Evolutionary conservation across 1,139 yeast genomes (phyloP).

Genomic region (Candida sanyaensis): DNA sequence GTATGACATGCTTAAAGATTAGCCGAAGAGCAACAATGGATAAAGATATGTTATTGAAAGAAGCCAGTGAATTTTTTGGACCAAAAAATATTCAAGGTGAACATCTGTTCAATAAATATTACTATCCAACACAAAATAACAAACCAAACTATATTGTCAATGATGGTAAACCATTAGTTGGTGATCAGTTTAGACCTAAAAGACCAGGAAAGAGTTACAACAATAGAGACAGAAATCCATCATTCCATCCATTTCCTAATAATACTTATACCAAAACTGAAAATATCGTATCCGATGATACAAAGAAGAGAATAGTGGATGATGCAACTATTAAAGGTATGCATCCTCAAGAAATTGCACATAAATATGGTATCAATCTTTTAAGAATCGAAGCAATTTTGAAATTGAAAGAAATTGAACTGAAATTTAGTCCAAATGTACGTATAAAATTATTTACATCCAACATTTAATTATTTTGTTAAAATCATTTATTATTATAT

Average conservation of each 20-base stretch:
- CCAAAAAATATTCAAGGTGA: conserved; percentile 85
- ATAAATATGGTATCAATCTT: conserved; percentile 75
- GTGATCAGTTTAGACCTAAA: conserved; percentile 8
- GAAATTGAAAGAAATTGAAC: conserved; percentile 65
- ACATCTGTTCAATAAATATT: conserved; percentile 74
- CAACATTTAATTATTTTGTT: not conserved
- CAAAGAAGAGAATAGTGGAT: conserved; percentile 59
- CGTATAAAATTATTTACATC: conserved; percentile 30
- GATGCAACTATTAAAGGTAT: conserved; percentile 55
- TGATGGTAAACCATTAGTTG: conserved; percentile 44
- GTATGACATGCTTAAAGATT: conserved; percentile 6
- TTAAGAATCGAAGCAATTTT: conserved; percentile 87
- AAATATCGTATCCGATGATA: conserved; percentile 53
- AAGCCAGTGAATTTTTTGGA: conserved; percentile 57
- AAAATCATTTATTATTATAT: conserved; percentile 7
- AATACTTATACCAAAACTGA: conserved; percentile 74
- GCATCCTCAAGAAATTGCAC: conserved; percentile 74
- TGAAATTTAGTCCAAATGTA: conserved; percentile 60
- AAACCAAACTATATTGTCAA: conserved; percentile 75
- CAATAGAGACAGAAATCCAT: conserved; percentile 27
- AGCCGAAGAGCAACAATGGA: conserved; percentile 11
- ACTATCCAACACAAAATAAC: conserved; percentile 70
- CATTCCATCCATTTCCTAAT: conserved; percentile 75
- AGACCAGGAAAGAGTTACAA: conserved; percentile 12
- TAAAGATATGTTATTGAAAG: conserved; percentile 8